Evolutionary conservation across 2,329 filamentous ascomycete genomes (phyloP).

Genomic region (Xylariaceae sp.): DNA sequence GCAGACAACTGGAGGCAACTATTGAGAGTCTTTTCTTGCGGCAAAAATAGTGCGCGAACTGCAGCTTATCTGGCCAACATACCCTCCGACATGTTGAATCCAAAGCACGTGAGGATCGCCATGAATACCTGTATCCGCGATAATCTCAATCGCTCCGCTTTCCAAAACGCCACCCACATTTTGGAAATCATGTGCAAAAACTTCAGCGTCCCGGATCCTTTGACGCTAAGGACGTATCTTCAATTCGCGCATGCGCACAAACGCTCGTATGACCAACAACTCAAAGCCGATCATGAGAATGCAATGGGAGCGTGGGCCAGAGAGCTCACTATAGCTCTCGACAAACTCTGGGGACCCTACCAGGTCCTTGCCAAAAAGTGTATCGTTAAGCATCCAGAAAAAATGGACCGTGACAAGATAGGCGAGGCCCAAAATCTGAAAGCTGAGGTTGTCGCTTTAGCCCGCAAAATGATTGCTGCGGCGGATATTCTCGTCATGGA

Average conservation of each 20-base stretch:
- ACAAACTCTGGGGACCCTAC: constrained; percentile 51
- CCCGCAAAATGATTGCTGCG: constrained; percentile 30
- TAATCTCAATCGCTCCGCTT: constrained; percentile 68
- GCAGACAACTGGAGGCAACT: constrained; percentile 66
- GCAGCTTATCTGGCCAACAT: constrained; percentile 58
- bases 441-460: constrained; percentile 26
- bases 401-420: not conserved
- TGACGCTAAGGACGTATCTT: constrained; percentile 54
- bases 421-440: constrained; percentile 6
- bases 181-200: constrained; percentile 59
- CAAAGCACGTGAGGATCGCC: constrained; percentile 66
- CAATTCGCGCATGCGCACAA: constrained; percentile 51
- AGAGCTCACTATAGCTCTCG: constrained; percentile 51
- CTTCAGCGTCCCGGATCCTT: constrained; percentile 47
- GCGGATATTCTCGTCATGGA: constrained; percentile 25
- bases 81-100: constrained; percentile 42
- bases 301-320: constrained; percentile 45
- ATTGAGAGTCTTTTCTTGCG: constrained; percentile 63
- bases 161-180: constrained; percentile 63
- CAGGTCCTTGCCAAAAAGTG: constrained; percentile 22
- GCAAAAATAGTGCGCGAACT: constrained; percentile 62
- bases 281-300: constrained; percentile 29
- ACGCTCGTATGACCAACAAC: constrained; percentile 36
- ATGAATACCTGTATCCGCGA: constrained; percentile 74
- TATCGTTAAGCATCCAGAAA: constrained; percentile 1